Base-by-base conservation (phyloP, 1,139 yeast species). In the Magnusiomyces fungicola region DNA sequence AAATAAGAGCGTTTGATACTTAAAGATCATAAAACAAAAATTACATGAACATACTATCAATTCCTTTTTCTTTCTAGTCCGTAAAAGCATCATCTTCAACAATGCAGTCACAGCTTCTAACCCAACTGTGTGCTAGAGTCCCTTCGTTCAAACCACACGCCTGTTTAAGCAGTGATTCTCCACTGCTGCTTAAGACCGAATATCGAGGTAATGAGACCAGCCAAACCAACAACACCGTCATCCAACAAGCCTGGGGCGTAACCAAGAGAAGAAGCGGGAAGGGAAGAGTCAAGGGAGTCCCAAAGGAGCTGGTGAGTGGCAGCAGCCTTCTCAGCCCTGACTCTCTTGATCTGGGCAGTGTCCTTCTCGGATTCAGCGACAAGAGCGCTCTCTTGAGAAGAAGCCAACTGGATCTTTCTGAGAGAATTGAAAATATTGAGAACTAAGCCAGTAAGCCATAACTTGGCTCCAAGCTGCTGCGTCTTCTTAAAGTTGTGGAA, bases 151-250 rank as follows among this genome's bases (percentile, higher is more conserved):
- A n/a, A n/a, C n/a, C n/a, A n/a, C n/a, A n/a, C n/a, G n/a, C n/a
- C 32, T n/a, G n/a, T n/a, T 45, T 51, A 51, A 33, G 40, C 48
- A 19, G 59, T 55, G 24, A 51, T 43, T 43, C 54, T 69, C 92
- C 92, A 90, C 56, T 84, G 69, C 59, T 86, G 89, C 62, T 75
- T 77, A 54, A 87, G 73, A 37, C 96, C 96, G 69, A 89, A 72
- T 50, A 82, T 54, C 40, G 96, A 83, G 30, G 97, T 88, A 54
- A 86, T 71, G 32, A 84, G 75, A 66, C 97, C 97, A 44, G 94
- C 90, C 56, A 83, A 71, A 46, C 96, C 97, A 50, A 88, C 78
- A 46, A 83, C 75, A 47, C 95, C 95, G 60, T 90, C 97, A 64
- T 83, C 80, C 24, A 38, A 29, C 21, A 29, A 16, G 2, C 29